phyloP scores from a whole-genome alignment of 75 land plant species.

The Cunninghamia lanceolata region DNA sequence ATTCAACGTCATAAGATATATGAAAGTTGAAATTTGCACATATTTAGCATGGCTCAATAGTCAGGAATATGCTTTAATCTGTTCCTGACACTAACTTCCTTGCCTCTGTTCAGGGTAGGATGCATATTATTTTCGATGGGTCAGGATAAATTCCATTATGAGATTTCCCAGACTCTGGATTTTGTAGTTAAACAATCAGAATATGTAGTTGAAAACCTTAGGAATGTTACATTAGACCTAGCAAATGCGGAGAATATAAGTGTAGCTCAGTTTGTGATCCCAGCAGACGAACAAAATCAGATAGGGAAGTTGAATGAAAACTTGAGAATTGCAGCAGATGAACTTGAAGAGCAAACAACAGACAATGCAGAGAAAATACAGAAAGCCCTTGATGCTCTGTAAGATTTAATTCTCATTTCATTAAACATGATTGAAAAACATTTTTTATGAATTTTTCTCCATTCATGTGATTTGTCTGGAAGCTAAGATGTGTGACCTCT shows the following conservation, averaged over 20 bases:
- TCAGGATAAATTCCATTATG: constrained; percentile 13
- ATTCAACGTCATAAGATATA: neutral
- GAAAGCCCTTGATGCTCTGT: constrained; percentile 60
- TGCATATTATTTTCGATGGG: constrained; percentile 8
- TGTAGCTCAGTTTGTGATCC: constrained; percentile 57
- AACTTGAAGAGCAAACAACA: constrained; percentile 53
- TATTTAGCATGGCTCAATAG: constrained; percentile 29
- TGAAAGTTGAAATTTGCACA: neutral
- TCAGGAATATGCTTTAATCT: constrained; percentile 24
- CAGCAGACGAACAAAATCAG: constrained; percentile 44
- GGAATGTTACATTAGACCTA: constrained; percentile 62
- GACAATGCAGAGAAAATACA: constrained; percentile 60
- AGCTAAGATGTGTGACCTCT: neutral
- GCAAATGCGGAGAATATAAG: constrained; percentile 59
- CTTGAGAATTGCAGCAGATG: constrained; percentile 48
- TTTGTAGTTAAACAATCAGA: constrained; percentile 59
- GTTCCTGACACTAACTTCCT: neutral
- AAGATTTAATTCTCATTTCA: constrained; percentile 20
- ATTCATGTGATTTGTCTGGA: neutral
- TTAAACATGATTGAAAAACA: neutral
- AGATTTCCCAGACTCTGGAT: neutral
- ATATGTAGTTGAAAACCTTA: constrained; percentile 62
- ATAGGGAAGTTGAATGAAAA: constrained; percentile 60
- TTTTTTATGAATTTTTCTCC: neutral
- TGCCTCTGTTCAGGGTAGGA: constrained; percentile 1